These are phyloP conservation scores for Fusarium austroafricanum DNA, from an alignment of 2,329 filamentous ascomycete genomes.

Conservation along the genomic window DNA sequence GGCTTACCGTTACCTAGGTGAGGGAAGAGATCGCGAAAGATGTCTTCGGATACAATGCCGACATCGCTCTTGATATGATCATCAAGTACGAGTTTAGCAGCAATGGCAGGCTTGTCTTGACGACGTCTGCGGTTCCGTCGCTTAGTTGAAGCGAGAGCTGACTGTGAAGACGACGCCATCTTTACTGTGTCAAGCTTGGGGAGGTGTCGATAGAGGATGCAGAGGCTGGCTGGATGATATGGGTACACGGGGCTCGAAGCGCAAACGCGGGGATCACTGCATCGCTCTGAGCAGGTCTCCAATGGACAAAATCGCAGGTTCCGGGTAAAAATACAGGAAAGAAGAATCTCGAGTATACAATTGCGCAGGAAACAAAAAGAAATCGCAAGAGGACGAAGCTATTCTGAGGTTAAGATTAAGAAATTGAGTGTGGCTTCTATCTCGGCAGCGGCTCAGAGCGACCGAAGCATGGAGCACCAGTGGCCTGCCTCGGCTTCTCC, in stretches of 20 bases:
- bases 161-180: constrained; percentile 49
- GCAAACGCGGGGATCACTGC: constrained; percentile 37
- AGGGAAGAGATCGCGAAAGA: constrained; percentile 85
- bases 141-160: constrained; percentile 45
- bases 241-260: constrained; percentile 22
- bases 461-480: constrained; percentile 26
- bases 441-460: constrained; percentile 40
- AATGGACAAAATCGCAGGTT: constrained; percentile 1
- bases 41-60: constrained; percentile 86
- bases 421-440: constrained; percentile 32
- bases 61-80: constrained; percentile 86
- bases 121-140: constrained; percentile 65
- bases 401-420: constrained; percentile 23
- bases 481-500: constrained; percentile 41
- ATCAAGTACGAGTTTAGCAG: constrained; percentile 85
- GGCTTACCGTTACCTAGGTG: constrained; percentile 65
- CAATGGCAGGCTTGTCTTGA: constrained; percentile 78
- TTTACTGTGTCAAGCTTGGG: constrained; percentile 5
- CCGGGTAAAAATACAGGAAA: neutral
- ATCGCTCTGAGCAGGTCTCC: constrained; percentile 18
- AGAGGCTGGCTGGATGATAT: constrained; percentile 16
- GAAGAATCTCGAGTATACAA: constrained; percentile 6
- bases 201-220: constrained; percentile 1
- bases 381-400: constrained; percentile 14
- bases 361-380: constrained; percentile 3